Evolutionary conservation across 257 asterid genomes (phyloP), one percentile per base, ranked within the genome.

Genomic region (Ophiorrhiza pumila): DNA sequence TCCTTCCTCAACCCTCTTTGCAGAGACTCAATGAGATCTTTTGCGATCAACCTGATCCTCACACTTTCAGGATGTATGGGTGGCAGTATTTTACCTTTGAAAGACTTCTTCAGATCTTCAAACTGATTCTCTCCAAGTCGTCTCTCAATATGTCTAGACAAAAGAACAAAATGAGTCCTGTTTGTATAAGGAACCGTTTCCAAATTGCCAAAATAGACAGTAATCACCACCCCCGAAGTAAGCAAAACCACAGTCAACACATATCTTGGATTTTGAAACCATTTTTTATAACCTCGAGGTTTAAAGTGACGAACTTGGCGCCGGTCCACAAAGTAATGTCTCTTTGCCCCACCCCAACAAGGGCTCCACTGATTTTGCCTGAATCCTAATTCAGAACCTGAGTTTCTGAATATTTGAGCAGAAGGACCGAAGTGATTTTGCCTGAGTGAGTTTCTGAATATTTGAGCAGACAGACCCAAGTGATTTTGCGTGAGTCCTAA

Each of bases 11-110:
- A 73, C 29, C 98, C 99, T 78, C 84, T 90, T 82, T 90, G 88
- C 74, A 95, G 75, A 34, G 96, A 95, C 72, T 79, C 89, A 32
- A 95, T 91, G 77, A 92, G 82, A 2, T 90, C 93, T 65, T 80
- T 79, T 17, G 99, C 83, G 57, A 95, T 87, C 56, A 81, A 58
- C 53, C 88, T 90, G 57, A 95, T 86, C 83, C 98, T 81, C 53
- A 92, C 88, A 72, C 95, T 90, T 49, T 88, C 95, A 0, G 99
- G 99, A 75, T 95, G 99, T 45, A 95, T 88, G 2, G 98, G 86
- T 20, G 98, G 98, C 68, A 95, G 77, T 10, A 95, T 85, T 65
- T 82, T 92, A 73, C 97, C 98, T 43, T 80, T 89, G 80, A 68
- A 95, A 69, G 79, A 47, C 7, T 14, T 58, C 73, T 83, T 88